Conservation (phyloP, 2,329 filamentous ascomycete genomes). For the Magnaporthales sp. region DNA sequence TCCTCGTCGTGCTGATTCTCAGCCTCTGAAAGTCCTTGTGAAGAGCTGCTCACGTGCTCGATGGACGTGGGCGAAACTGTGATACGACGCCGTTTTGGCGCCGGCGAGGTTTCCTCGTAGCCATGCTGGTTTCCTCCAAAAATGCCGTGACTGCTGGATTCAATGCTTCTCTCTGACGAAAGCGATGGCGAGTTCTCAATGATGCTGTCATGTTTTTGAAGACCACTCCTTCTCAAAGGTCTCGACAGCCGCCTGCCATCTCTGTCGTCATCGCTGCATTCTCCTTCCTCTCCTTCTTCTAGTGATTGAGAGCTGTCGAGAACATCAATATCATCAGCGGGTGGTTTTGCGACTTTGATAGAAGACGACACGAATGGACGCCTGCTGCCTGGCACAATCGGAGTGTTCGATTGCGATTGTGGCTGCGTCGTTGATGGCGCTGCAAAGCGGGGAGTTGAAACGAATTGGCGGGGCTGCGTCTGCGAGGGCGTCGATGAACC, state of each 20-base stretch:
- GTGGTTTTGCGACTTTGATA: not conserved
- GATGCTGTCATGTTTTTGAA: not conserved
- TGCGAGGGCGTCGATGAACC: not conserved
- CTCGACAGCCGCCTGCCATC: not conserved
- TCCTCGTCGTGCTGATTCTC: not conserved
- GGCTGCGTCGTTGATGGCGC: constrained; percentile 2
- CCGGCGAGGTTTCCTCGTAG: constrained; percentile 21
- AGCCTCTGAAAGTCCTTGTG: not conserved
- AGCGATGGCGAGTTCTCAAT: constrained; percentile 2
- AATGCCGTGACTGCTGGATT: not conserved
- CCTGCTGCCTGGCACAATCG: not conserved
- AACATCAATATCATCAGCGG: constrained; percentile 1
- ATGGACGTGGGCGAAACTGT: constrained; percentile 3
- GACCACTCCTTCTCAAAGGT: not conserved
- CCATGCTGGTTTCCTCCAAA: constrained; percentile 1
- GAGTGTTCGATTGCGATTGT: not conserved
- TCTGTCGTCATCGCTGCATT: not conserved
- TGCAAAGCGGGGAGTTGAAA: constrained; percentile 7
- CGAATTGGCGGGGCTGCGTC: constrained; percentile 3
- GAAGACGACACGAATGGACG: not conserved
- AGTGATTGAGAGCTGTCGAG: constrained; percentile 7
- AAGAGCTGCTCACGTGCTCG: constrained; percentile 1
- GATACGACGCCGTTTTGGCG: constrained; percentile 19
- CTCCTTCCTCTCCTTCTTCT: not conserved
- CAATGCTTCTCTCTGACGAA: not conserved